A percentile compares a stretch with the other conserved stretches of the same genome.
Conservation (phyloP, 106 monocot genomes). For the Amphibolis antarctica region DNA sequence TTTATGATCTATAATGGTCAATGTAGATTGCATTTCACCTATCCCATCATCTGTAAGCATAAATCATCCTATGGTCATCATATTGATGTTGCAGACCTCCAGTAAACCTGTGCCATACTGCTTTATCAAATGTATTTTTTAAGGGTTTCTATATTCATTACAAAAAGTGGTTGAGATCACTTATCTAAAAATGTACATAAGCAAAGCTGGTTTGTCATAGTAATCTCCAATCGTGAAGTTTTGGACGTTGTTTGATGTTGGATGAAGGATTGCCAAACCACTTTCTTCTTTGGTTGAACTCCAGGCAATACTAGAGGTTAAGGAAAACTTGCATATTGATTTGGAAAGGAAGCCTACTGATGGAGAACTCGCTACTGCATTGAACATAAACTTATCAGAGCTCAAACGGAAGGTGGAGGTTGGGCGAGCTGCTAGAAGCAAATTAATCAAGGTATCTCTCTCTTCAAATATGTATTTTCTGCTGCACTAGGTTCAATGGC, state of each 20-base stretch:
- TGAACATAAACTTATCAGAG: slow-evolving; percentile 40
- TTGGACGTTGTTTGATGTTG: no score
- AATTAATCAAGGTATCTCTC: slow-evolving; percentile 71
- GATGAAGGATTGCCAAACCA: no score
- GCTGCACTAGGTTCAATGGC: not conserved
- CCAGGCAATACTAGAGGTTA: slow-evolving; percentile 52
- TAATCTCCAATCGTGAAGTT: no score
- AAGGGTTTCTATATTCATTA: no score
- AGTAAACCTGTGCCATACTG: no score
- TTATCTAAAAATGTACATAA: not conserved
- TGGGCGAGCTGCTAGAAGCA: slow-evolving; percentile 80
- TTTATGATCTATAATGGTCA: no score
- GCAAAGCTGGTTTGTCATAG: not conserved
- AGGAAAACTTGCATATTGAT: slow-evolving; percentile 46
- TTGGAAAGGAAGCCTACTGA: slow-evolving; percentile 53
- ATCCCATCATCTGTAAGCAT: no score
- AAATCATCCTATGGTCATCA: no score
- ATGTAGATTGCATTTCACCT: no score
- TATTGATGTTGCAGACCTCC: no score
- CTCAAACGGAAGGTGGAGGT: slow-evolving; percentile 49
- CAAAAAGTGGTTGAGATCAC: not conserved
- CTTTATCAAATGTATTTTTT: no score
- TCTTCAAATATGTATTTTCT: not conserved
- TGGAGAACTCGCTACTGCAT: slow-evolving; percentile 46
- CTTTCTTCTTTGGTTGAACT: slow-evolving; percentile 9